Base-by-base conservation (phyloP, 75 land plant species). In the Pseudotsuga menziesii region DNA sequence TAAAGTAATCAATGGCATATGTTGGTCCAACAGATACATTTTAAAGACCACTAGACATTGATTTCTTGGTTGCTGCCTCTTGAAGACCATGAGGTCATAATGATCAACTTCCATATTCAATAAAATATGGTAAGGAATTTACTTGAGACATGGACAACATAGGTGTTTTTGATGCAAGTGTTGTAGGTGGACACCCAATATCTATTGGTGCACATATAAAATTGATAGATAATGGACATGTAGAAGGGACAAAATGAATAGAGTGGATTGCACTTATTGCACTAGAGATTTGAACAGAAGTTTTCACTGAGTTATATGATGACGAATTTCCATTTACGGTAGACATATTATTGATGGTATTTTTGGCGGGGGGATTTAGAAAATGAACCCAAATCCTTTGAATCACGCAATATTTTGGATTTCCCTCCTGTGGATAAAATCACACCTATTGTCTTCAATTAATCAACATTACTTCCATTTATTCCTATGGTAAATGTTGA, bases 131-230 rank as follows among this genome's bases (percentile, higher is more conserved):
- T 9, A 39, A 5, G 25, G 63, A 61, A 56, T 23, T 61, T 20
- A n/a, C 5, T 16, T 57, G 81, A 27, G 35, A 22, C 11, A 13
- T 59, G 19, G 35, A 26, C 35, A 75, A 3, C 4, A 29, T 32
- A 26, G 76, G 54, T 29, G 66, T 73, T 44, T 63, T 29, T 48
- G 70, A 76, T 15, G 88, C 59, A 59, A 83, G 29, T 35, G 73
- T 71, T 20, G 79, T 85, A 74, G 98, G 94, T 36, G 98, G 98
- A 92, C 94, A 94, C 81, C 92, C 94, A 22, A 94, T 48, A 73
- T 90, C 86, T n/a, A 86, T 84, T 22, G 90, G 73, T 32, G 85
- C 75, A 58, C 85, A 82, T 17, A 83, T 77, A 26, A 54, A 56
- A 58, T 70, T 20, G n/a, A 59, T 67, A 71, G 77, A 85, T 9